These are phyloP conservation scores for Trypanosoma rangeli DNA, from an alignment of 208 protist genomes.

Conservation along the genomic window DNA sequence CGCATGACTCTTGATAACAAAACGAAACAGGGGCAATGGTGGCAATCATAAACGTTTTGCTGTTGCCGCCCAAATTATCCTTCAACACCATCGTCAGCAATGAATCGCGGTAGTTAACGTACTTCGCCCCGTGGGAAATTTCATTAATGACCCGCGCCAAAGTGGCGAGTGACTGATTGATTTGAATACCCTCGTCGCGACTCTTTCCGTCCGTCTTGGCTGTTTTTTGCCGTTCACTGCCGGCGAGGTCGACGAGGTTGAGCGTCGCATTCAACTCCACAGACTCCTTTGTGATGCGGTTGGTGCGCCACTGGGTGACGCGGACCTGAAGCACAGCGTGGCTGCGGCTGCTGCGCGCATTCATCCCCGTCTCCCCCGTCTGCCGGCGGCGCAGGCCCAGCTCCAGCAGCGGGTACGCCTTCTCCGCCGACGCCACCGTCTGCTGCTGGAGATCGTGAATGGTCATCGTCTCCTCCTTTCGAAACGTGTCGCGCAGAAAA, in stretches of 20 bases:
- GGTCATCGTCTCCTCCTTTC: constrained; percentile 66
- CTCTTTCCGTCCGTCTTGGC: constrained; percentile 81
- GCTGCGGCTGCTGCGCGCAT: constrained; percentile 92
- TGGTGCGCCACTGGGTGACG: constrained; percentile 64
- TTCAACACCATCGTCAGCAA: constrained; percentile 93
- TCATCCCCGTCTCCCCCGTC: constrained; percentile 92
- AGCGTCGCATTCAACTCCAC: constrained; percentile 75
- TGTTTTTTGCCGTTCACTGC: constrained; percentile 85
- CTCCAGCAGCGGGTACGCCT: constrained; percentile 76
- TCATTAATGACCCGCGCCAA: constrained; percentile 90
- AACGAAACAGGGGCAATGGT: constrained; percentile 84
- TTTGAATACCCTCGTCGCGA: constrained; percentile 86
- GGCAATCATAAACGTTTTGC: constrained; percentile 94
- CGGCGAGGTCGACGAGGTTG: constrained; percentile 95
- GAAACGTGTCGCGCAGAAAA: constrained; percentile 41
- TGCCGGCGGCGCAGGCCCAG: constrained; percentile 76
- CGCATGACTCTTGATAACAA: constrained; percentile 81
- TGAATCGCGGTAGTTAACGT: constrained; percentile 92
- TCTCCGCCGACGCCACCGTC: constrained; percentile 39
- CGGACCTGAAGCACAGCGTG: constrained; percentile 95
- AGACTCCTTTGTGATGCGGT: constrained; percentile 55
- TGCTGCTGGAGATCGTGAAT: constrained; percentile 73
- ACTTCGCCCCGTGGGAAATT: constrained; percentile 72
- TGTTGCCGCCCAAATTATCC: constrained; percentile 91
- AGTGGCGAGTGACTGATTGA: constrained; percentile 91